These are phyloP conservation scores for Chlamydomonas sp. DNA, from an alignment of 139 green algal genomes.

Conservation along the genomic window DNA sequence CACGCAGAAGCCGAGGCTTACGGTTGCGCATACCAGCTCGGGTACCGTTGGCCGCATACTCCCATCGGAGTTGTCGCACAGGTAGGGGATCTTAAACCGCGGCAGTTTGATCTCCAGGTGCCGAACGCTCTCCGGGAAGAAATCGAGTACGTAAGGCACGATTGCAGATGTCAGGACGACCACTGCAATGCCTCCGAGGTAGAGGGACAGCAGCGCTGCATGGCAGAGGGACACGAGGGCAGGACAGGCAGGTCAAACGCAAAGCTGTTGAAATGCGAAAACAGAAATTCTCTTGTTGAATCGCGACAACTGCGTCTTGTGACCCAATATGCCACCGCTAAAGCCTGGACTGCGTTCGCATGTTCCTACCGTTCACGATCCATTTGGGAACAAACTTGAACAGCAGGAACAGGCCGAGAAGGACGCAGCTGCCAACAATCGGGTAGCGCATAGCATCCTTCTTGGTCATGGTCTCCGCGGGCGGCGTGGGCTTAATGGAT, in stretches of 20 bases:
- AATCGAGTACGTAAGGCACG: conserved; percentile 67
- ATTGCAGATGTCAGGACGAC: conserved; percentile 75
- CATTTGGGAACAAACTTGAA: conserved; percentile 97
- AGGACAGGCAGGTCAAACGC: too few relatives aligned
- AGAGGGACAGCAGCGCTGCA: conserved; percentile 70
- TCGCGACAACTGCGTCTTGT: too few relatives aligned
- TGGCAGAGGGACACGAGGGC: neutral
- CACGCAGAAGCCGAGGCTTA: conserved; percentile 70
- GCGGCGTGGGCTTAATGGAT: conserved; percentile 79
- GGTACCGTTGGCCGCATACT: conserved; percentile 56
- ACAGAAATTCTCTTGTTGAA: too few relatives aligned
- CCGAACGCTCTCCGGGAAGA: conserved; percentile 55
- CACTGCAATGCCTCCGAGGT: conserved; percentile 93
- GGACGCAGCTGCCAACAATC: conserved; percentile 92
- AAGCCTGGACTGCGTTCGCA: neutral
- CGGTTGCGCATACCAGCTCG: conserved; percentile 58
- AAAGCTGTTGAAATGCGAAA: too few relatives aligned
- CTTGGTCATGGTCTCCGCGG: conserved; percentile 86
- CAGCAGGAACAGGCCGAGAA: conserved; percentile 93
- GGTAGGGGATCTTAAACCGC: conserved; percentile 44
- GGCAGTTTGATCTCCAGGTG: conserved; percentile 40
- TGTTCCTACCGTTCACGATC: conserved; percentile 66
- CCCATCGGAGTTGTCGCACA: conserved; percentile 46
- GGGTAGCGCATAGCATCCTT: conserved; percentile 96
- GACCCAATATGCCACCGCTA: too few relatives aligned